phyloP scores from a whole-genome alignment of 2,329 filamentous ascomycete genomes.

The Aspergillus thermomutatus region DNA sequence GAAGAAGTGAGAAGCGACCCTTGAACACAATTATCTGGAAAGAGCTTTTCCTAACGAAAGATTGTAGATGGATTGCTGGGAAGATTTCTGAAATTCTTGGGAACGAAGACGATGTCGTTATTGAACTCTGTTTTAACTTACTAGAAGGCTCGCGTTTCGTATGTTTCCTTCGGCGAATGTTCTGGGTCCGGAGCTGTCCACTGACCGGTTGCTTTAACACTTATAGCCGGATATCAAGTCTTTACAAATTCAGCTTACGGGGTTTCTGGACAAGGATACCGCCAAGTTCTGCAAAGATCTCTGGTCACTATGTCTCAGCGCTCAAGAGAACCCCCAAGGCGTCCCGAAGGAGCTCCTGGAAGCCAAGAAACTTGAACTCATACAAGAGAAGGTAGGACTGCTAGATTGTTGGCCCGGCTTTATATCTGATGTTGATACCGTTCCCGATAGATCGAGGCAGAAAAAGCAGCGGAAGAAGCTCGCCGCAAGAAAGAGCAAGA shows the following conservation, averaged over 20 bases:
- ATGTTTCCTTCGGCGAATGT: constrained; percentile 36
- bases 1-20: constrained; percentile 70
- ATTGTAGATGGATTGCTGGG: constrained; percentile 82
- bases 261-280: constrained; percentile 92
- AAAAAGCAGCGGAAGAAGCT: constrained; percentile 73
- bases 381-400: constrained; percentile 77
- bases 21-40: constrained; percentile 10
- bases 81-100: constrained; percentile 83
- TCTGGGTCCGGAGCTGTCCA: neutral
- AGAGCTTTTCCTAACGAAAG: constrained; percentile 9
- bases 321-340: constrained; percentile 81
- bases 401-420: too few species aligned
- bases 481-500: constrained; percentile 69
- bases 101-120: constrained; percentile 94
- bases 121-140: constrained; percentile 71
- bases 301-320: constrained; percentile 88
- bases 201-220: constrained; percentile 18
- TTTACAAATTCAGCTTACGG: constrained; percentile 89
- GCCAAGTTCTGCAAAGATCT: constrained; percentile 86
- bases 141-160: constrained; percentile 74
- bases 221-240: constrained; percentile 88
- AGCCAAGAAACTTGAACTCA: constrained; percentile 91
- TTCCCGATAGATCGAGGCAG: constrained; percentile 66
- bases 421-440: constrained; percentile 7
- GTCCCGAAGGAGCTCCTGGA: constrained; percentile 93